Conservation (phyloP, 345 rosid genomes). For the Eutrema heterophyllum region DNA sequence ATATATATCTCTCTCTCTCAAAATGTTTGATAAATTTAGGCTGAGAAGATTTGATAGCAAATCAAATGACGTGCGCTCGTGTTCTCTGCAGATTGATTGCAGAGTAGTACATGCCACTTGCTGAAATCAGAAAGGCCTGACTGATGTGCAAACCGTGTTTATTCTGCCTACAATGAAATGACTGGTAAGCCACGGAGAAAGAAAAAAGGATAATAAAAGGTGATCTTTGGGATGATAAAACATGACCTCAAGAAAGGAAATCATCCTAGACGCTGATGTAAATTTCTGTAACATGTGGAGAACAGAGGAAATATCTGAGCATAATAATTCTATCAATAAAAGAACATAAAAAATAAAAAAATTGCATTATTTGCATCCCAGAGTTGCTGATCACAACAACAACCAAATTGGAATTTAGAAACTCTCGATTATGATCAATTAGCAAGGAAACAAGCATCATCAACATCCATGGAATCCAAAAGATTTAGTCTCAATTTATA, state of each 20-base stretch:
- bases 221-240: not conserved
- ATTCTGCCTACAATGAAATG: not conserved
- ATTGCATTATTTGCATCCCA: not conserved
- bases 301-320: not conserved
- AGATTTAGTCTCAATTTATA: not conserved
- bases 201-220: not conserved
- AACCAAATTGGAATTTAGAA: not conserved
- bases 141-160: not conserved
- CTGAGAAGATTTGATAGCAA: not conserved
- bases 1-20: not conserved
- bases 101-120: not conserved
- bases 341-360: not conserved
- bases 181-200: not conserved
- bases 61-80: not conserved
- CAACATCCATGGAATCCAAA: not conserved
- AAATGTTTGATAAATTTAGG: not conserved
- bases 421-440: not conserved
- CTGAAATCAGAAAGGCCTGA: constrained; percentile 11
- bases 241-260: not conserved
- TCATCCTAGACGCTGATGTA: not conserved
- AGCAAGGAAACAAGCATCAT: constrained; percentile 17
- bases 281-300: not conserved
- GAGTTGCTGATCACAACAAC: not conserved
- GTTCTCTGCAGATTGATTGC: not conserved
- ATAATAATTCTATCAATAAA: not conserved